A percentile compares a stretch with the other conserved stretches of the same genome.
Conservation (phyloP, 2,329 filamentous ascomycete genomes). For the Dothiorella sarmentorum region DNA sequence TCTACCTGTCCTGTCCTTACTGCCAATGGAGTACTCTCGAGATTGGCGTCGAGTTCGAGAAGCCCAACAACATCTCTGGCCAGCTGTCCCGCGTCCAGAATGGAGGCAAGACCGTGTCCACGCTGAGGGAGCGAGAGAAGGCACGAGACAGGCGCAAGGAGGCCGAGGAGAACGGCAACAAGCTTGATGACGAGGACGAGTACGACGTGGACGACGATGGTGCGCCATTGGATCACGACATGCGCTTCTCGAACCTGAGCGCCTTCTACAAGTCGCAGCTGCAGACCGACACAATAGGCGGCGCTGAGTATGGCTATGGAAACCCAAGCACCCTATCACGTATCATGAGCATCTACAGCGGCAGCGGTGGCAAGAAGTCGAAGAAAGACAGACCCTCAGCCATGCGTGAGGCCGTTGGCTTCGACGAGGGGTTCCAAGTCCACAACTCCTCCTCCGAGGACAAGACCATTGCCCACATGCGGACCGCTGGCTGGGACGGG, state of each 20-base stretch:
- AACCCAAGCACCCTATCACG: slow-evolving; percentile 80
- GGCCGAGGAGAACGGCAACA: slow-evolving; percentile 24
- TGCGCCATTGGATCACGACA: slow-evolving; percentile 53
- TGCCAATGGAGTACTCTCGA: slow-evolving; percentile 92
- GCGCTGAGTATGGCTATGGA: slow-evolving; percentile 43
- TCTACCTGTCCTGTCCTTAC: slow-evolving; percentile 80
- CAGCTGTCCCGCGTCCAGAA: slow-evolving; percentile 71
- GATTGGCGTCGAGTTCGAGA: slow-evolving; percentile 85
- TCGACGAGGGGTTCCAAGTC: slow-evolving; percentile 68
- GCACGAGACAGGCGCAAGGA: slow-evolving; percentile 37
- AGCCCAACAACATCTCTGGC: slow-evolving; percentile 77
- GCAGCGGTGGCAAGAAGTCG: slow-evolving; percentile 49
- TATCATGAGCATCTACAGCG: slow-evolving; percentile 87
- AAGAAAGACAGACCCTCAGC: slow-evolving; percentile 61
- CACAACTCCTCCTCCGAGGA: slow-evolving; percentile 59
- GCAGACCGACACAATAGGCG: slow-evolving; percentile 51
- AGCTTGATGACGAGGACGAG: slow-evolving; percentile 19
- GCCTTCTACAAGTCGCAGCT: slow-evolving; percentile 81
- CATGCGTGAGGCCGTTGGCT: slow-evolving; percentile 75
- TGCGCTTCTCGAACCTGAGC: slow-evolving; percentile 71
- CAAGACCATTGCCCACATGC: slow-evolving; percentile 52
- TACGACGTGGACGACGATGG: slow-evolving; percentile 21
- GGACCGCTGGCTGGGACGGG: slow-evolving; percentile 62
- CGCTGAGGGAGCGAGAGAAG: slow-evolving; percentile 40
- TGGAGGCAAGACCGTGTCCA: slow-evolving; percentile 39